These are phyloP conservation scores for Apocynum venetum DNA, from an alignment of 257 asterid genomes.

Conservation along the genomic window DNA sequence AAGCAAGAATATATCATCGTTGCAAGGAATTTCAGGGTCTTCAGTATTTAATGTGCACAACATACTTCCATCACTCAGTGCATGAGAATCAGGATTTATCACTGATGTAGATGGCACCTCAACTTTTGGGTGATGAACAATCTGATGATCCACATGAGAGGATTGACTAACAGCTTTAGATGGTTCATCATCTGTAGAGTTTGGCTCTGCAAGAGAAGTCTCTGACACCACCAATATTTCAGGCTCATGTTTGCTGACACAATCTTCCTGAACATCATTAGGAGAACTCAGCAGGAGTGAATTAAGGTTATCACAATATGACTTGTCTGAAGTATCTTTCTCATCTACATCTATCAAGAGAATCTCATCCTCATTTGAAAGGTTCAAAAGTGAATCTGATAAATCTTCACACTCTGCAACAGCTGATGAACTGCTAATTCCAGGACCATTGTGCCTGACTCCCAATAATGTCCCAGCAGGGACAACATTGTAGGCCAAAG, in stretches of 20 bases:
- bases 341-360: slow-evolving; percentile 53
- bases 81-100: slow-evolving; percentile 36
- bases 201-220: slow-evolving; percentile 27
- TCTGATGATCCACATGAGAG: slow-evolving; percentile 27
- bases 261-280: slow-evolving; percentile 32
- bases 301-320: slow-evolving; percentile 27
- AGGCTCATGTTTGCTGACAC: slow-evolving; percentile 30
- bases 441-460: slow-evolving; percentile 17
- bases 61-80: slow-evolving; percentile 42
- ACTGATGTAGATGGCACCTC: slow-evolving; percentile 38
- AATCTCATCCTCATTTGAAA: slow-evolving; percentile 70
- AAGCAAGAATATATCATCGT: slow-evolving; percentile 97
- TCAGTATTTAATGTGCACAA: slow-evolving; percentile 71
- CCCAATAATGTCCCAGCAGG: slow-evolving; percentile 26
- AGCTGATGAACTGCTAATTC: slow-evolving; percentile 18
- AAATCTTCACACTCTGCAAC: slow-evolving; percentile 53
- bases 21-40: slow-evolving; percentile 95
- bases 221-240: slow-evolving; percentile 29
- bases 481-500: slow-evolving; percentile 26
- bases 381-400: slow-evolving; percentile 83
- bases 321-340: slow-evolving; percentile 34
- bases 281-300: slow-evolving; percentile 37
- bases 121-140: slow-evolving; percentile 32
- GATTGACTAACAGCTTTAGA: slow-evolving; percentile 30
- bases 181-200: slow-evolving; percentile 29